Evolutionary conservation across 371 early-diverging fungal genomes (phyloP).

Genomic region (Apophysomyces sp.): DNA sequence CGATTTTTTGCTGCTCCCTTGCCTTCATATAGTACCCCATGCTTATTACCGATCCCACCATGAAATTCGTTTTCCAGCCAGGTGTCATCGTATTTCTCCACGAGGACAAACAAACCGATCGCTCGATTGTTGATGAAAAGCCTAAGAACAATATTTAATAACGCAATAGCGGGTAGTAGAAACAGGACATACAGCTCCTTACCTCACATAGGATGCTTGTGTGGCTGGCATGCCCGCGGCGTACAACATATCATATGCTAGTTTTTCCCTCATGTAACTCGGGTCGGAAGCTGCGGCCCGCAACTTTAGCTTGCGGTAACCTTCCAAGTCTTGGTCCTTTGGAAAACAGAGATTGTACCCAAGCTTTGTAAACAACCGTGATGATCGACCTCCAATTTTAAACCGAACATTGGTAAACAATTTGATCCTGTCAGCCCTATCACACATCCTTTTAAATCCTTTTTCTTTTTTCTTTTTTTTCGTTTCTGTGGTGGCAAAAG

Average conservation of each 20-base stretch:
- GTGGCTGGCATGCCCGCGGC: conserved; percentile 42
- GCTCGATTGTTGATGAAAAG: conserved; percentile 28
- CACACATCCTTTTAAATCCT: neutral
- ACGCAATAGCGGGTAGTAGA: no score
- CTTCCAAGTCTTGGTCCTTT: conserved; percentile 21
- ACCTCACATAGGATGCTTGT: conserved; percentile 41
- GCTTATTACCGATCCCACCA: conserved; percentile 5
- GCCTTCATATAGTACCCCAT: conserved; percentile 29
- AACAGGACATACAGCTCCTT: neutral
- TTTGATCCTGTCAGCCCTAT: neutral
- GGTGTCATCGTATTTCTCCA: conserved; percentile 29
- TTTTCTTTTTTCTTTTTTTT: neutral
- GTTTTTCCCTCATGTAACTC: conserved; percentile 44
- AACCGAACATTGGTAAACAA: conserved; percentile 17
- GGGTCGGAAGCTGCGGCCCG: conserved; percentile 44
- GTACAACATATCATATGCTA: conserved; percentile 35
- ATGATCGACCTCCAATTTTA: conserved; percentile 24
- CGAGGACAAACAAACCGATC: conserved; percentile 27
- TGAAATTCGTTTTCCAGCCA: conserved; percentile 33
- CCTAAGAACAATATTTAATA: conserved; percentile 9
- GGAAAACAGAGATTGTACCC: conserved; percentile 19
- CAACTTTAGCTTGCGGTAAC: conserved; percentile 48
- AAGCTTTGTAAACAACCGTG: conserved; percentile 17
- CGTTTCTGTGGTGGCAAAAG: no score
- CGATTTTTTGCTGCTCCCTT: conserved; percentile 9